These are phyloP conservation scores for Candida mesenterica DNA, from an alignment of 1,139 yeast species.

Conservation along the genomic window DNA sequence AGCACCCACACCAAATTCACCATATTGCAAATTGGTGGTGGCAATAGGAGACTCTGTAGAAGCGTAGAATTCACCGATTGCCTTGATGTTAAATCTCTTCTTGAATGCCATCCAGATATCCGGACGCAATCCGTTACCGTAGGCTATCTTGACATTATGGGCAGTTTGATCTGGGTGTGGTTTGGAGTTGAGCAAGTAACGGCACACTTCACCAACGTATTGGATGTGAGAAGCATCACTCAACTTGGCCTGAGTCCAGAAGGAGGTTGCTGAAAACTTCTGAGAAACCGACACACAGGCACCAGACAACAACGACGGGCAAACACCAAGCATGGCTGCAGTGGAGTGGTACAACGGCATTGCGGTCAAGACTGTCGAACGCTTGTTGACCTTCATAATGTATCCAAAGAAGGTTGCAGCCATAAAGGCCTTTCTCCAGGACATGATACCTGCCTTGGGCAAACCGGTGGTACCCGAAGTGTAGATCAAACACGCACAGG, in stretches of 20 bases:
- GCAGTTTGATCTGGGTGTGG: slow-evolving; percentile 62
- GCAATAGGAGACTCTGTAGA: slow-evolving; percentile 94
- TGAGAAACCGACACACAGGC: slow-evolving; percentile 79
- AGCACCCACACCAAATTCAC: slow-evolving; percentile 85
- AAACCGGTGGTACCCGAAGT: slow-evolving; percentile 96
- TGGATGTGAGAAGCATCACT: slow-evolving; percentile 77
- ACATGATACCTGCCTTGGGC: slow-evolving; percentile 92
- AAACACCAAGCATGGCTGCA: slow-evolving; percentile 82
- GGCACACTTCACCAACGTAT: slow-evolving; percentile 94
- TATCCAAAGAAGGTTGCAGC: slow-evolving; percentile 72
- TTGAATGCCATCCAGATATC: slow-evolving; percentile 89
- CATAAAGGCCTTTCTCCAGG: slow-evolving; percentile 80
- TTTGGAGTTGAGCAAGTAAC: slow-evolving; percentile 74
- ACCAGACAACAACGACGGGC: slow-evolving; percentile 63
- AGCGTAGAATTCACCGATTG: slow-evolving; percentile 89
- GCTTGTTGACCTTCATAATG: slow-evolving; percentile 57
- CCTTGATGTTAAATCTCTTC: slow-evolving; percentile 67
- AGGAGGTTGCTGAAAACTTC: slow-evolving; percentile 79
- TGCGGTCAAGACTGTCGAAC: slow-evolving; percentile 73
- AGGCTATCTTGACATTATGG: slow-evolving; percentile 70
- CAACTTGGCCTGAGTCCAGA: slow-evolving; percentile 86
- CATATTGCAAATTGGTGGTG: slow-evolving; percentile 76
- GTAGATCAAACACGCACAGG: slow-evolving; percentile 72
- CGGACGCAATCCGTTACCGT: slow-evolving; percentile 91
- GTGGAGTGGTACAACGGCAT: slow-evolving; percentile 98